These are phyloP conservation scores for Mycena rebaudengoi DNA, from an alignment of 768 basidiomycete genomes.

Conservation along the genomic window DNA sequence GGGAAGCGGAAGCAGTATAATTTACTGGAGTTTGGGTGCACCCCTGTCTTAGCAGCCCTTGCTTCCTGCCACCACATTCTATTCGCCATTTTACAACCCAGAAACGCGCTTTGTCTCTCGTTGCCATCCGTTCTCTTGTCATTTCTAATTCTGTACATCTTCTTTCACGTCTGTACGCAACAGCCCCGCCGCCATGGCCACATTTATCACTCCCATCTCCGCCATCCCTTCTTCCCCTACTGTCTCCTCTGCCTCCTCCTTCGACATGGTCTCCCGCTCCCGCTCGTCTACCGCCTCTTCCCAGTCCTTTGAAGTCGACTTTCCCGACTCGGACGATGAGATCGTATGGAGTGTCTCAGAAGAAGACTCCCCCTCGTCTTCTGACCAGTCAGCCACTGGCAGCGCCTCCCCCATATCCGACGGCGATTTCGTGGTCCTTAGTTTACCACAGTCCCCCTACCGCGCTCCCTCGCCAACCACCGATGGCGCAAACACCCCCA, in stretches of 20 bases:
- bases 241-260: constrained; percentile 38
- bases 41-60: constrained; percentile 6
- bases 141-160: constrained; percentile 23
- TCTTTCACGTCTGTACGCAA: not conserved
- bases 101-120: too few relatives aligned
- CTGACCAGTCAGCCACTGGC: constrained; percentile 34
- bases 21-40: constrained; percentile 63
- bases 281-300: constrained; percentile 31
- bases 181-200: constrained; percentile 18
- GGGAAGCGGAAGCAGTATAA: constrained; percentile 68
- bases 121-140: constrained; percentile 16
- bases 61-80: constrained; percentile 21
- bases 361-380: constrained; percentile 33
- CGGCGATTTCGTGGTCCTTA: constrained; percentile 62
- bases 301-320: constrained; percentile 23
- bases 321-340: constrained; percentile 61
- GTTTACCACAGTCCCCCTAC: constrained; percentile 38
- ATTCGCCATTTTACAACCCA: constrained; percentile 21
- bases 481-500: constrained; percentile 1
- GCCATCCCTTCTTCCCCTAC: constrained; percentile 29
- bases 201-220: constrained; percentile 23
- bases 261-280: constrained; percentile 38
- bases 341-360: constrained; percentile 61
- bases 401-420: constrained; percentile 47
- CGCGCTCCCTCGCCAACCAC: constrained; percentile 13